Base-by-base conservation (phyloP, 2,329 filamentous ascomycete genomes). In the Mycocentrospora acerina region DNA sequence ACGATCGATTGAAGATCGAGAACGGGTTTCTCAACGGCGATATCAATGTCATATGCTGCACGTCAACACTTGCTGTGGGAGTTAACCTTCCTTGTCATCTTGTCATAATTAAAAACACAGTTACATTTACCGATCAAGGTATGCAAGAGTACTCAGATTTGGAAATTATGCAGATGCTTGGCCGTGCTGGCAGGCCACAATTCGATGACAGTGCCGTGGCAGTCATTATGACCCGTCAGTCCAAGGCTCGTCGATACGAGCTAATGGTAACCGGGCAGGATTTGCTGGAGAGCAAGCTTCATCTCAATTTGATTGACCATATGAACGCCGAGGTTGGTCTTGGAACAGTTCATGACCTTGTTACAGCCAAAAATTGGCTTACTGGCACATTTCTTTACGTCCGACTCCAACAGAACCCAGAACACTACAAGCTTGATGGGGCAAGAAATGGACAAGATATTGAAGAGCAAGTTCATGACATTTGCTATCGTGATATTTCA, bases 121-220 rank as follows among this genome's bases (percentile, higher is more conserved):
- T 82, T 3, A 73, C 76, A 0, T 78, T 80, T 40, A 77, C 81
- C 40, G 73, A 68, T 22, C 67, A 75, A 6, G 74, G 68, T 7
- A 55, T 79, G 25, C 78, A 82, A 38, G 87, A 93, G 60, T 90
- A 89, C 51, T 82, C 86, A 0, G 88, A 93, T 59, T 72, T 94
- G 4, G 88, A 94, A 51, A 78, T 91, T 45, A 91, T 91, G 84
- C 88, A 95, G 55, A 94, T 95, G 88, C 78, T 94, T 32, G 88
- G 88, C 6, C 81, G 88, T 47, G 88, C 88, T 34, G 88, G 89
- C 1, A 76, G 88, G 14, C 88, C 89, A 5, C 89, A 94, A 57
- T 94, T 90, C 46, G 89, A 91, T 53, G 76, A 81, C 33, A 86
- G 72, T 41, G 88, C 86, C 3, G 77, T 82, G 26, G 89, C 86